Percentiles rank a stretch among this genome's conserved stretches.
Conservation (phyloP, 148 eudicot species). For the Agrostemma githago region DNA sequence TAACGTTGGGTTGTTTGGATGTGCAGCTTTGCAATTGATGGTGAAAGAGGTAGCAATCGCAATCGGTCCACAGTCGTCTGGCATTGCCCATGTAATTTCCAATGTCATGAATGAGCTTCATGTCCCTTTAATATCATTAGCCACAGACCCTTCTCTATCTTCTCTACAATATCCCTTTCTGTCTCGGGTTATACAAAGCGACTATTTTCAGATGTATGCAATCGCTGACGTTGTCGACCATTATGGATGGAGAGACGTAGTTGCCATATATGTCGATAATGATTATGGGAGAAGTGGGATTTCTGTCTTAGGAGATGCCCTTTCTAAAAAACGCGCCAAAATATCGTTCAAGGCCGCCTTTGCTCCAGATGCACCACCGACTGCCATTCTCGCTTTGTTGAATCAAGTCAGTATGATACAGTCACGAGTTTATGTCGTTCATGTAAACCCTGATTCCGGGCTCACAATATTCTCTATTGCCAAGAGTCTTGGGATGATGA, state of each 20-base stretch:
- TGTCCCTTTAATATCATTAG: slow-evolving; percentile 64
- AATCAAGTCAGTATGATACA: slow-evolving; percentile 60
- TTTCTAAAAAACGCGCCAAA: slow-evolving; percentile 51
- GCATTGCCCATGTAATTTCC: slow-evolving; percentile 59
- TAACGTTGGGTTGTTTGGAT: too few species aligned
- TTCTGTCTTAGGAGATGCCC: slow-evolving; percentile 50
- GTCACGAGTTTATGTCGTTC: slow-evolving; percentile 75
- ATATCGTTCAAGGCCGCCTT: slow-evolving; percentile 82
- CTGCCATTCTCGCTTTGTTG: slow-evolving; percentile 45
- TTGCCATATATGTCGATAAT: slow-evolving; percentile 61
- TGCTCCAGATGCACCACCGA: slow-evolving; percentile 45
- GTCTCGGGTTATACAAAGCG: slow-evolving; percentile 58
- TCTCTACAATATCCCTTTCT: slow-evolving; percentile 61
- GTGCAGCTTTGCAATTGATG: slow-evolving; percentile 64
- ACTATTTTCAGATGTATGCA: slow-evolving; percentile 69
- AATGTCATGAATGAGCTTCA: slow-evolving; percentile 58
- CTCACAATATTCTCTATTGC: slow-evolving; percentile 54
- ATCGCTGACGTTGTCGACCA: slow-evolving; percentile 48
- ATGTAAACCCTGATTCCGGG: slow-evolving; percentile 88
- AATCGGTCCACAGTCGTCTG: slow-evolving; percentile 81
- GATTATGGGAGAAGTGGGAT: slow-evolving; percentile 84
- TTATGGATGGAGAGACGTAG: slow-evolving; percentile 64
- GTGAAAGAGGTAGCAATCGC: slow-evolving; percentile 55
- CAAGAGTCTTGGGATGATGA: slow-evolving; percentile 64
- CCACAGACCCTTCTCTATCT: slow-evolving; percentile 76